Conservation (phyloP, 129 eudicot species). For the Lactuca saligna region DNA sequence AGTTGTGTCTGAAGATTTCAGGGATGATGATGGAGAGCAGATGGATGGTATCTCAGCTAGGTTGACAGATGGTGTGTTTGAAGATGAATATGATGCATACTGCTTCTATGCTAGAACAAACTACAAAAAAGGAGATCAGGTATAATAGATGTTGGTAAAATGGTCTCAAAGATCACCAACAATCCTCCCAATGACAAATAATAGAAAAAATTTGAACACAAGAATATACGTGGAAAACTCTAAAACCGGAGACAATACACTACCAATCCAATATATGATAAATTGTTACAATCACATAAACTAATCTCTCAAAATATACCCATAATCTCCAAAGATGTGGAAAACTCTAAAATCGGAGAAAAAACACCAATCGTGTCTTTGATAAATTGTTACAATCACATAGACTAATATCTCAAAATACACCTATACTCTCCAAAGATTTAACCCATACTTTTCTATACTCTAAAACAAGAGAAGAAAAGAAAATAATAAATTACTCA, state of each 20-base stretch:
- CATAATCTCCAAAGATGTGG: too few species aligned
- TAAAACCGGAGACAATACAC: background rate
- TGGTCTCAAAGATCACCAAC: background rate
- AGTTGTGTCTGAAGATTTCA: conserved; percentile 22
- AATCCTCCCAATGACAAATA: too few species aligned
- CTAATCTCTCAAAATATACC: background rate
- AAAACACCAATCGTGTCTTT: too few species aligned
- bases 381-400: background rate
- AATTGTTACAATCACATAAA: too few species aligned
- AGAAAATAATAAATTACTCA: too few species aligned
- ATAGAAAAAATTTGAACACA: background rate
- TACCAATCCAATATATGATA: background rate
- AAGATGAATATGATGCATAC: conserved; percentile 54
- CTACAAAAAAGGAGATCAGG: conserved; percentile 82
- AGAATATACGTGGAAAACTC: background rate
- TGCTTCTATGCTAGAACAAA: conserved; percentile 79
- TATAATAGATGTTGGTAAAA: conserved; percentile 16
- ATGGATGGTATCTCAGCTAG: conserved; percentile 40
- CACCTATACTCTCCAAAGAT: too few species aligned
- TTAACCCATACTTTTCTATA: too few species aligned
- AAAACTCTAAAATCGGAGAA: too few species aligned
- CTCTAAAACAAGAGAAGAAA: background rate
- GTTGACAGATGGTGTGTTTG: conserved; percentile 84
- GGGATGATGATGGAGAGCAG: conserved; percentile 19
- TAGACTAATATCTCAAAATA: too few species aligned